Base-by-base conservation (phyloP, 768 basidiomycete genomes). In the Leucocoprinus birnbaumii region DNA sequence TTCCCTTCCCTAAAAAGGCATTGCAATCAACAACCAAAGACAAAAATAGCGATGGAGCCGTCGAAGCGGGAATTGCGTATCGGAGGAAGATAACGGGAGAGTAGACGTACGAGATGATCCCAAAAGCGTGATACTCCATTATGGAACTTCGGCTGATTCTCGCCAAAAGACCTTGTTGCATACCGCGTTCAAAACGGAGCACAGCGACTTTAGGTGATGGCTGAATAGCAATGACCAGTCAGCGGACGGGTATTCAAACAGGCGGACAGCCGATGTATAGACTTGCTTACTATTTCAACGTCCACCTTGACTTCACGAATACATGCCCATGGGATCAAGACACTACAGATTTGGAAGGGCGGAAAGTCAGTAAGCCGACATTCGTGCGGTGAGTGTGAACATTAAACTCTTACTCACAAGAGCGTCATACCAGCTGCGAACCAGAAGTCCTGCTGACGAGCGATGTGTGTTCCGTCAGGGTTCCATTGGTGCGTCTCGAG, bases 91-190 rank as follows among this genome's bases (percentile, higher is more conserved):
- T 27, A 40, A 26, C 13, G 25, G 27, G 35, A 51, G 41, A 46
- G 11, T 21, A 50, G 8, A 50, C 84, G 21, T 68, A 89, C 87
- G 87, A 89, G 63, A 92, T 83, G 65, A 87, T 85, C 56, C 90
- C 90, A 62, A 92, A 92, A 13, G 89, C 89, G 65, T 91, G 90
- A 67, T 90, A 92, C 69, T 92, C 90, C 80, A 86, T 79, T 57
- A 90, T 74, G 41, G 84, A 77, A 62, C 81, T 80, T 67, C 89
- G 86, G 68, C 86, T 86, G 67, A 92, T 83, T 62, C 90, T 85
- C 63, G 87, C 83, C 46, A 91, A 74, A 51, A 92, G 71, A 45
- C 90, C 89, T 64, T 91, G 90, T 66, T 91, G 89, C 89, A 92
- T 91, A 26, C 90, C 90, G 57, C 89, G 83, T 69, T 87, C 78